phyloP scores from a whole-genome alignment of 768 basidiomycete genomes.

The Rhodotorula graminis region DNA sequence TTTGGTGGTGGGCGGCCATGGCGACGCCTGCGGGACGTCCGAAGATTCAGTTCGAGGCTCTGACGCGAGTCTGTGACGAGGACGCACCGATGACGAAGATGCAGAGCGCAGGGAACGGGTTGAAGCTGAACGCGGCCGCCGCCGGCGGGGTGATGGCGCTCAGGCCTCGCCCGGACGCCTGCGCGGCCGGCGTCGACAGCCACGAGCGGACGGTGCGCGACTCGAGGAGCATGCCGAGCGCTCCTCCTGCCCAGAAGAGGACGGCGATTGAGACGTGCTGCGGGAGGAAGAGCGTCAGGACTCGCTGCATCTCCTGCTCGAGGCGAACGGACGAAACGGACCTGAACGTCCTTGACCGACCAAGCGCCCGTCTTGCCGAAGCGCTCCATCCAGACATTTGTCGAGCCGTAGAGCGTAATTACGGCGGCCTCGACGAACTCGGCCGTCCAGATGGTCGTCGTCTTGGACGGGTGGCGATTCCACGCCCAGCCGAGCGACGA shows the following conservation, averaged over 20 bases:
- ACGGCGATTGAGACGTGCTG: slow-evolving; percentile 88
- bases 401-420: slow-evolving; percentile 81
- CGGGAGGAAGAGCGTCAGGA: too few relatives aligned
- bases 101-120: slow-evolving; percentile 59
- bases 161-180: slow-evolving; percentile 37
- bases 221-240: slow-evolving; percentile 83
- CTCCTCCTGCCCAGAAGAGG: slow-evolving; percentile 89
- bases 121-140: slow-evolving; percentile 68
- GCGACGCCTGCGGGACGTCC: slow-evolving; percentile 87
- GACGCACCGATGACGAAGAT: slow-evolving; percentile 86
- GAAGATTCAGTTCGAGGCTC: slow-evolving; percentile 59
- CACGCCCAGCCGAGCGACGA: slow-evolving; percentile 89
- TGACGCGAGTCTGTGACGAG: too few relatives aligned
- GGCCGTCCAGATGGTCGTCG: slow-evolving; percentile 40
- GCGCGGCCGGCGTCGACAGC: slow-evolving; percentile 60
- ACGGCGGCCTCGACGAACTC: slow-evolving; percentile 48
- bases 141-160: slow-evolving; percentile 54
- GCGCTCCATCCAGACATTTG: slow-evolving; percentile 96
- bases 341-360: slow-evolving; percentile 81
- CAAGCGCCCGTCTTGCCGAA: slow-evolving; percentile 73
- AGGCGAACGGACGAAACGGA: too few relatives aligned
- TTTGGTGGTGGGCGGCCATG: slow-evolving; percentile 87
- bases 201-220: slow-evolving; percentile 66
- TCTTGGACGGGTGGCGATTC: slow-evolving; percentile 60
- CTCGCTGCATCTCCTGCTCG: too few relatives aligned